phyloP scores from a whole-genome alignment of 768 basidiomycete species.

The Baorangia bicolor region DNA sequence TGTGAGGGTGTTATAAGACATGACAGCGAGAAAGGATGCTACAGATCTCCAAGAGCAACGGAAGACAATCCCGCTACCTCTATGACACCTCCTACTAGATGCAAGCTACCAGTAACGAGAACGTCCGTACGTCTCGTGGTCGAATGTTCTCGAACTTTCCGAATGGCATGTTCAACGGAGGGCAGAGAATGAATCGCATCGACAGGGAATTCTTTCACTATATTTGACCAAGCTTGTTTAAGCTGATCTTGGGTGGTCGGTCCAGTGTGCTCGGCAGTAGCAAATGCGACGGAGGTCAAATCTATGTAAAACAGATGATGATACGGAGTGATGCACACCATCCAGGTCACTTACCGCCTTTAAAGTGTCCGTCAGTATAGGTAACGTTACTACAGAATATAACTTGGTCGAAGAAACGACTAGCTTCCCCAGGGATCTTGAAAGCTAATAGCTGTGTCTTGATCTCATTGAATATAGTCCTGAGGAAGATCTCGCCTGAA shows the following conservation, averaged over 20 bases:
- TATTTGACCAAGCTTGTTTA: slow-evolving; percentile 65
- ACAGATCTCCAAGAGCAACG: slow-evolving; percentile 51
- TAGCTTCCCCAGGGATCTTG: slow-evolving; percentile 36
- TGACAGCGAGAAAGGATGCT: background rate
- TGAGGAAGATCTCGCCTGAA: slow-evolving; percentile 72
- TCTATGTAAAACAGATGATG: slow-evolving; percentile 46
- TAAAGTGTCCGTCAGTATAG: slow-evolving; percentile 84
- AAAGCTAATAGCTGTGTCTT: slow-evolving; percentile 45
- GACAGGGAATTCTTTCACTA: slow-evolving; percentile 59
- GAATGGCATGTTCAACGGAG: slow-evolving; percentile 89
- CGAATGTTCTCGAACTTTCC: slow-evolving; percentile 50
- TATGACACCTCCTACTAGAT: slow-evolving; percentile 90
- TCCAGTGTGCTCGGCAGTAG: slow-evolving; percentile 57
- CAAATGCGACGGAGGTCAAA: slow-evolving; percentile 66
- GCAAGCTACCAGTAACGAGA: slow-evolving; percentile 91
- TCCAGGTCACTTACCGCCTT: slow-evolving; percentile 64
- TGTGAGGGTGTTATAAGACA: background rate
- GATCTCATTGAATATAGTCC: slow-evolving; percentile 53
- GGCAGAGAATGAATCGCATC: slow-evolving; percentile 74
- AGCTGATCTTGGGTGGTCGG: slow-evolving; percentile 78
- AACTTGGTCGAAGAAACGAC: slow-evolving; percentile 73
- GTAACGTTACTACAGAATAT: slow-evolving; percentile 98
- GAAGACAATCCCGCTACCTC: slow-evolving; percentile 86
- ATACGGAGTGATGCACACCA: background rate
- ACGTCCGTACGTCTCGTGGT: slow-evolving; percentile 45